phyloP scores from a whole-genome alignment of 805 yeast species.

The Wickerhamiella kurtzmanii region DNA sequence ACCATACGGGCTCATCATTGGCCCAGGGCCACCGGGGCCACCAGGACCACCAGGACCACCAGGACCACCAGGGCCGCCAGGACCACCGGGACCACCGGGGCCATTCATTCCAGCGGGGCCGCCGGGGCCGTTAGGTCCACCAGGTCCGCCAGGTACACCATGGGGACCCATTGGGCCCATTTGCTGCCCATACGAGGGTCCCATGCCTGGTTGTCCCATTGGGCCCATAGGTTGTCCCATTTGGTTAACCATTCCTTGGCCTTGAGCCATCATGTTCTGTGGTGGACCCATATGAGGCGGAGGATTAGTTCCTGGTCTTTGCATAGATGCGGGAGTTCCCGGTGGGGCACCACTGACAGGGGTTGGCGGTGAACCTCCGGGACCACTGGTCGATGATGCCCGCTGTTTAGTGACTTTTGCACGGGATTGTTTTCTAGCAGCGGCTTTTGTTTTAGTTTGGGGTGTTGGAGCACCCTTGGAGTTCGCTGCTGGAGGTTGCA shows the following conservation, averaged over 20 bases:
- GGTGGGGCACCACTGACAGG: neutral
- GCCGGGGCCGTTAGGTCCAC: no score
- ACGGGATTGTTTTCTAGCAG: neutral
- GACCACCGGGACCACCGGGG: no score
- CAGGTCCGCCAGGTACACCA: no score
- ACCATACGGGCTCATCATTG: neutral
- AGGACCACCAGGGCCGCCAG: no score
- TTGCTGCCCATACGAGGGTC: no score
- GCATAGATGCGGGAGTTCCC: neutral
- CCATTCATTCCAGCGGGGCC: no score
- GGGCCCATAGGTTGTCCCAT: constrained; percentile 4
- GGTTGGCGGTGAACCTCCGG: neutral
- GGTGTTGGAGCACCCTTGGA: neutral
- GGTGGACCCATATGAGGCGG: constrained; percentile 2
- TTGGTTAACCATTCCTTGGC: neutral
- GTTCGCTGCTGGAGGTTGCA: neutral
- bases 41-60: no score
- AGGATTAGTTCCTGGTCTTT: neutral
- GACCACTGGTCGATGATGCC: neutral
- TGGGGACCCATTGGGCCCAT: no score
- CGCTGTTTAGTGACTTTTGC: neutral
- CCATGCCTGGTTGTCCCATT: no score
- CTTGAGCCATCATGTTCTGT: neutral
- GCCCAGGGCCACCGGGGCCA: neutral
- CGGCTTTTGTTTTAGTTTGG: neutral